A percentile compares a stretch with the other conserved stretches of the same genome.
These are phyloP conservation scores for Komagataella ulmi DNA, from an alignment of 805 yeast species.

Conservation along the genomic window DNA sequence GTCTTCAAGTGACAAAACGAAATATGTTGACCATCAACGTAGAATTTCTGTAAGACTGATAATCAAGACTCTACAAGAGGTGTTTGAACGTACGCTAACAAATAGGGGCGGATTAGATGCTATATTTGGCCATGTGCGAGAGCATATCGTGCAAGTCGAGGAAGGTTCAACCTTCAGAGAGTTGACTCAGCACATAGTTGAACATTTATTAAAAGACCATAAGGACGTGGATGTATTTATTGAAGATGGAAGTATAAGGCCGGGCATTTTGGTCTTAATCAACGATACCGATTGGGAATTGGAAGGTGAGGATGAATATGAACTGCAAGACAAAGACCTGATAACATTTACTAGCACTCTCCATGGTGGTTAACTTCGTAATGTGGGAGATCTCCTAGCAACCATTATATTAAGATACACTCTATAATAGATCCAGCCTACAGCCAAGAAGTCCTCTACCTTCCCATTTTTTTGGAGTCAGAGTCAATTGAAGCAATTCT, in stretches of 20 bases:
- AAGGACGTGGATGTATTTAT: conserved; percentile 64
- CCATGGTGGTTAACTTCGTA: conserved; percentile 75
- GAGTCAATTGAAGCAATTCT: conserved; percentile 11
- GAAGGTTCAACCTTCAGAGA: conserved; percentile 26
- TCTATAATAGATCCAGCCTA: conserved; percentile 30
- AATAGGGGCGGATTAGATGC: conserved; percentile 72
- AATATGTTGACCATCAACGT: neutral
- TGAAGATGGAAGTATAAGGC: conserved; percentile 73
- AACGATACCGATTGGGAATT: conserved; percentile 97
- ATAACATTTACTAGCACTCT: conserved; percentile 85
- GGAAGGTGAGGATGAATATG: conserved; percentile 77
- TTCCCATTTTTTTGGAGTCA: conserved; percentile 45
- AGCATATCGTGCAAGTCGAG: conserved; percentile 33
- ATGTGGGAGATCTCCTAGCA: conserved; percentile 6
- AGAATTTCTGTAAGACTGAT: neutral
- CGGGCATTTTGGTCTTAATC: conserved; percentile 83
- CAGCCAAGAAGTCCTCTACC: conserved; percentile 67
- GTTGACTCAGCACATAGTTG: conserved; percentile 40
- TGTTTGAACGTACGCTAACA: neutral
- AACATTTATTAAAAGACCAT: conserved; percentile 40
- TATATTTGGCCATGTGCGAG: conserved; percentile 48
- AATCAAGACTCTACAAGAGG: neutral
- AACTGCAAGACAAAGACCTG: conserved; percentile 61
- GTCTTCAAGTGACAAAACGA: neutral
- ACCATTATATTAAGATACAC: neutral